Percentiles rank a stretch among this genome's conserved stretches.
These are phyloP conservation scores for Cladophialophora bantiana DNA, from an alignment of 2,329 filamentous ascomycete genomes.

Conservation along the genomic window DNA sequence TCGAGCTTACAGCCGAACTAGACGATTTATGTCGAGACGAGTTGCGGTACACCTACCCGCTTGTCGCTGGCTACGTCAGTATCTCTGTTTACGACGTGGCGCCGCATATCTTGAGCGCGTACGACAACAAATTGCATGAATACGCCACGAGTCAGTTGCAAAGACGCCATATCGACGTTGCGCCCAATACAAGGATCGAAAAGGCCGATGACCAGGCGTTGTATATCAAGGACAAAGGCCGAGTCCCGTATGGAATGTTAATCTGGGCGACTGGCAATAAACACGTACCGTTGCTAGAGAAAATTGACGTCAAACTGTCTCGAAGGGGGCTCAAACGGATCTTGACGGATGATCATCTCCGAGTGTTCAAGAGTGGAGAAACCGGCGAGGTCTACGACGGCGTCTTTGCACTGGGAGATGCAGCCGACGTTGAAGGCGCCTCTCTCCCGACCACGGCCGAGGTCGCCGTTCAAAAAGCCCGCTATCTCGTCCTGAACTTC, in stretches of 20 bases:
- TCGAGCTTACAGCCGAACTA: slow-evolving; percentile 54
- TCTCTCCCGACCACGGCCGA: slow-evolving; percentile 40
- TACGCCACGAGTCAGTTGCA: slow-evolving; percentile 51
- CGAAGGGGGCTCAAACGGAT: slow-evolving; percentile 47
- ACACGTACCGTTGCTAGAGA: slow-evolving; percentile 45
- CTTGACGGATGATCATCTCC: slow-evolving; percentile 46
- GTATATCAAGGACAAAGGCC: slow-evolving; percentile 47
- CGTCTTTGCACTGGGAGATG: slow-evolving; percentile 44
- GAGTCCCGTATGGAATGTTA: slow-evolving; percentile 48
- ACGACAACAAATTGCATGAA: slow-evolving; percentile 51
- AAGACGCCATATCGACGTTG: slow-evolving; percentile 48
- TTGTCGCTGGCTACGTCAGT: slow-evolving; percentile 49
- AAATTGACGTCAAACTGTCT: slow-evolving; percentile 45
- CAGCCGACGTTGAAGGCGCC: slow-evolving; percentile 40
- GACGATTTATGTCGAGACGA: slow-evolving; percentile 52
- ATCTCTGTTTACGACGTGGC: slow-evolving; percentile 57
- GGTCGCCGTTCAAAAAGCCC: slow-evolving; percentile 40
- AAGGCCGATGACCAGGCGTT: slow-evolving; percentile 46
- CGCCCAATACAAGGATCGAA: slow-evolving; percentile 49
- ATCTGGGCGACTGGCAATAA: slow-evolving; percentile 52
- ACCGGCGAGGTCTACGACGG: slow-evolving; percentile 26
- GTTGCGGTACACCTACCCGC: slow-evolving; percentile 51
- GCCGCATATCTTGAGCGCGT: slow-evolving; percentile 50
- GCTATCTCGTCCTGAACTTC: slow-evolving; percentile 37
- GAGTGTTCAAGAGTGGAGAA: slow-evolving; percentile 27